Evolutionary conservation across 2,329 filamentous ascomycete species (phyloP).

Genomic region (Scedosporium dehoogii): DNA sequence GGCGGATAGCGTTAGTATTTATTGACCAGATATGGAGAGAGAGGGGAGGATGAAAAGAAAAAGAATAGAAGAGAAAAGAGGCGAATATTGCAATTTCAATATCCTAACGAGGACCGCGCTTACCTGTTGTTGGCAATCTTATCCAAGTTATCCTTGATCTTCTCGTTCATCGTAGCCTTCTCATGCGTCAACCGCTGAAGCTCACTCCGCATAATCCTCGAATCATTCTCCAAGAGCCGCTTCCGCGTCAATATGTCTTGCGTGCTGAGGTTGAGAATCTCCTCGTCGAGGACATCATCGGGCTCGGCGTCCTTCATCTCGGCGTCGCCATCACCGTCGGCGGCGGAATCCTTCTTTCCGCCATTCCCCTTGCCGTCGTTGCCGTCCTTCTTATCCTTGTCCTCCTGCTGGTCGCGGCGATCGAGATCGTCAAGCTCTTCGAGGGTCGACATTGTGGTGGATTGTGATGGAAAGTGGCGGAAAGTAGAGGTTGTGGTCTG

Average conservation of each 20-base stretch:
- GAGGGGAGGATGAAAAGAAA: neutral
- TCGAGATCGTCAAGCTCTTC: constrained; percentile 88
- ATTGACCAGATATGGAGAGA: no score
- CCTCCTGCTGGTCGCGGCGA: constrained; percentile 66
- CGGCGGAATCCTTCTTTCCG: constrained; percentile 30
- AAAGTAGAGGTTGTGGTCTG: neutral
- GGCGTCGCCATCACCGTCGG: constrained; percentile 61
- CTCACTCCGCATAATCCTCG: constrained; percentile 97
- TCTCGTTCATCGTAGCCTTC: constrained; percentile 91
- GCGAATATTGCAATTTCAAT: neutral
- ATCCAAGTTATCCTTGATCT: constrained; percentile 97
- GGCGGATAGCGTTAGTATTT: no score
- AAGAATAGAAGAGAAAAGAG: neutral
- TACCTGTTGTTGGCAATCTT: constrained; percentile 99
- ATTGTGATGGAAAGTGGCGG: neutral
- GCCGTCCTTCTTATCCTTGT: constrained; percentile 22
- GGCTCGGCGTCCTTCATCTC: constrained; percentile 82
- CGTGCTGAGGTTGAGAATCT: constrained; percentile 88
- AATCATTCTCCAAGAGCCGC: constrained; percentile 92
- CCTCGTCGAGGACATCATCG: constrained; percentile 75
- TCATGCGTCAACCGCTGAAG: constrained; percentile 89
- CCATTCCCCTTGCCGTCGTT: constrained; percentile 20
- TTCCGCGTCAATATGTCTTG: constrained; percentile 87
- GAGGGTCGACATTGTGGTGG: constrained; percentile 67
- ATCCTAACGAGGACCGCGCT: constrained; percentile 15